Conservation (phyloP, 805 yeast species). For the Candida hungchunana region DNA sequence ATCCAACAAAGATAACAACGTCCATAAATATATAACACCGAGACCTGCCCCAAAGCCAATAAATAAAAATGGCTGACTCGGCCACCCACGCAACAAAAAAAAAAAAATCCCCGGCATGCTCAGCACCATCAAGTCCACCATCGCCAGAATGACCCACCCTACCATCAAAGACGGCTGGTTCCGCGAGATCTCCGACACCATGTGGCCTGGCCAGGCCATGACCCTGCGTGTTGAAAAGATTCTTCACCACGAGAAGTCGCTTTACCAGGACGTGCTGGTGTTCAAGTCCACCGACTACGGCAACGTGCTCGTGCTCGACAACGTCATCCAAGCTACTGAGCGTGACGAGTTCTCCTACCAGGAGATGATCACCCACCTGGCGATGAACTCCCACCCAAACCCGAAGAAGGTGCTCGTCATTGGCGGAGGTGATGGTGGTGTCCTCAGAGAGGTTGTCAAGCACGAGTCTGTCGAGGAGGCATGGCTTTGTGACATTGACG, state of each 20-base stretch:
- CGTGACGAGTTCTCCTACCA: constrained; percentile 97
- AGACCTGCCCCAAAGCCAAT: no score
- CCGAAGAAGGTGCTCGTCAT: constrained; percentile 92
- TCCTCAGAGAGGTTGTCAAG: constrained; percentile 88
- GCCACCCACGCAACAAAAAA: no score
- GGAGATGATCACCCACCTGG: constrained; percentile 96
- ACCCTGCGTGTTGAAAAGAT: constrained; percentile 82
- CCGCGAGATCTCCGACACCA: constrained; percentile 88
- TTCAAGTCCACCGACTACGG: constrained; percentile 94
- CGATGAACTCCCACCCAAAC: constrained; percentile 87
- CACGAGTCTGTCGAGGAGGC: constrained; percentile 86
- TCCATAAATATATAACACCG: no score
- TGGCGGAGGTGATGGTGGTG: constrained; percentile 99
- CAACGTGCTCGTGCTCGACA: constrained; percentile 90
- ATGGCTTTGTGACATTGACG: constrained; percentile 91
- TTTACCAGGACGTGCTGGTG: constrained; percentile 90
- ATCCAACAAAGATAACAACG: no score
- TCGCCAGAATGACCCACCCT: constrained; percentile 39
- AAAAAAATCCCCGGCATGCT: background rate
- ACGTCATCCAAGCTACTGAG: constrained; percentile 94
- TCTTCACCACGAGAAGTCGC: constrained; percentile 77
- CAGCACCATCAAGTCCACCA: constrained; percentile 5
- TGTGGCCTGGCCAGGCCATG: constrained; percentile 99
- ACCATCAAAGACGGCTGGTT: constrained; percentile 84
- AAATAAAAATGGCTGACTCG: no score